phyloP scores from a whole-genome alignment of 257 asterid species.

The Solanum sitiens region DNA sequence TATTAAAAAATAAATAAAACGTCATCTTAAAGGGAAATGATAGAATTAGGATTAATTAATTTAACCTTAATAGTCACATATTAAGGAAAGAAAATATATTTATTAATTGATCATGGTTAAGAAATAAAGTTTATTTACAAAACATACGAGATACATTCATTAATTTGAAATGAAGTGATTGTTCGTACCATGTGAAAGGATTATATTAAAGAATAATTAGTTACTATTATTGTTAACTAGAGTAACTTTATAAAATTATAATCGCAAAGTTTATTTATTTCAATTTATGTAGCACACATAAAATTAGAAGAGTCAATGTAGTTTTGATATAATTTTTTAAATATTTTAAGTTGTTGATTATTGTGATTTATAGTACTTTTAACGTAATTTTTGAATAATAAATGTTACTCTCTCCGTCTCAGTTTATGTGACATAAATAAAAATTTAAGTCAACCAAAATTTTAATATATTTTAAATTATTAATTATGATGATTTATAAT shows the following conservation, averaged over 20 bases:
- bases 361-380: too few relatives aligned
- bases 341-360: too few relatives aligned
- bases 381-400: too few relatives aligned
- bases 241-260: neutral
- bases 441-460: too few relatives aligned
- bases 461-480: too few relatives aligned
- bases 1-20: neutral
- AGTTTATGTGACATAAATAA: too few relatives aligned
- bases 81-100: neutral
- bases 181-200: neutral
- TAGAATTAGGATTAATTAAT: neutral
- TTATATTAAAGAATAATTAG: too few relatives aligned
- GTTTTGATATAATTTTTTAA: too few relatives aligned
- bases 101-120: neutral
- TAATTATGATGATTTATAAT: too few relatives aligned
- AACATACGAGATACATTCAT: neutral
- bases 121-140: neutral
- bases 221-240: neutral
- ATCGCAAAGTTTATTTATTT: too few relatives aligned
- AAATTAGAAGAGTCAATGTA: too few relatives aligned
- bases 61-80: neutral
- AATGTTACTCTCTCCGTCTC: accelerated
- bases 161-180: neutral
- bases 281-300: too few relatives aligned
- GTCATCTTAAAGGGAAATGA: neutral